Base-by-base conservation (phyloP, 805 yeast genomes). In the Candida chauliodis region DNA sequence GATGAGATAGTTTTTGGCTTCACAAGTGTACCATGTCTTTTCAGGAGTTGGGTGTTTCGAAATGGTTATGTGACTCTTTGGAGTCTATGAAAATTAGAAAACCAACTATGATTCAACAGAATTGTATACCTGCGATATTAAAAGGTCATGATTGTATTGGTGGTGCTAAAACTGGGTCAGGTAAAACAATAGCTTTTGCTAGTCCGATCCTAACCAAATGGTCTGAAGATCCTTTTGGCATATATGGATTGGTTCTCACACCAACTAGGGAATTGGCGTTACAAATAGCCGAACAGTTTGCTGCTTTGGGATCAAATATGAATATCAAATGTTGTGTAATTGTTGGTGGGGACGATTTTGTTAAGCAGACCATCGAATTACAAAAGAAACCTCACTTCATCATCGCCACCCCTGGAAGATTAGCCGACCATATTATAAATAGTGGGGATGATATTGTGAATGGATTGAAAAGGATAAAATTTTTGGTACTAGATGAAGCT, bases 151-250 rank as follows among this genome's bases (percentile, higher is more conserved):
- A 90, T 58, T 90, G 96, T 62, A 91, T 93, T 37, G 99, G 99
- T 36, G 99, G 99, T 30, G 99, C 99, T 22, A 85, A 85, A 59
- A 93, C 99, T 0, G 99, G 99, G 62, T 83, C 95, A 13, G 99
- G 99, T 75, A 93, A 93, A 58, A 93, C 99, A 1, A 80, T 93
- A 16, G 96, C 98, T 1, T 93, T 93, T 72, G 98, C 91, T 1
- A 95, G 88, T n/a, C 99, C 99, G 2, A 91, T 93, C 87, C 68
- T 93, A 40, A 79, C 95, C 1, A 74, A 83, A 53, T 93, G 98
- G 96, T 85, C 97, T 0, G 84, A 82, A 48, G 98, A 93, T 57
- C 99, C 99, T 1, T 76, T 76, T 59, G 99, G 97, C 1, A 84
- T 93, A 26, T 93, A 72, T 60, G 99, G 97, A 3, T 65, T 93